Percentiles rank a stretch among this genome's conserved stretches.
phyloP scores from a whole-genome alignment of 768 basidiomycete genomes.

The Kockovaella imperatae region DNA sequence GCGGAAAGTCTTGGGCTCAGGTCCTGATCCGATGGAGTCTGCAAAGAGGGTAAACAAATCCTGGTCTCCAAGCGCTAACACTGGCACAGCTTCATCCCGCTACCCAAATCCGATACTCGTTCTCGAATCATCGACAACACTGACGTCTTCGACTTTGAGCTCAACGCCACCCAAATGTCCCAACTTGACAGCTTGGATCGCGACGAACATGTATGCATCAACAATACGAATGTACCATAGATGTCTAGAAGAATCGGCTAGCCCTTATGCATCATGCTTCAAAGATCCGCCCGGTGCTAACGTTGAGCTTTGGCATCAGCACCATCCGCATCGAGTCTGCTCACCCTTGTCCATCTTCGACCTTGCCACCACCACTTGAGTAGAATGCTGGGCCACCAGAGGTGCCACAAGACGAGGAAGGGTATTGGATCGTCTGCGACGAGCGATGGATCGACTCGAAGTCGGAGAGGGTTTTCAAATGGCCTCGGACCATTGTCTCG shows the following conservation, averaged over 20 bases:
- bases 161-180: conserved; percentile 59
- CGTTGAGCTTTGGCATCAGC: conserved; percentile 23
- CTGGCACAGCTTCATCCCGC: conserved; percentile 60
- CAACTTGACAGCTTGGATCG: conserved; percentile 62
- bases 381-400: conserved; percentile 34
- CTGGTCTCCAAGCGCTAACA: neutral
- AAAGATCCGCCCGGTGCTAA: conserved; percentile 34
- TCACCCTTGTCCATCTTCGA: conserved; percentile 40
- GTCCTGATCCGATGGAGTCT: conserved; percentile 50
- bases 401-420: conserved; percentile 41
- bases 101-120: conserved; percentile 67
- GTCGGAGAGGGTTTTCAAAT: conserved; percentile 15
- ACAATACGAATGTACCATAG: conserved; percentile 23
- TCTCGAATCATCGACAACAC: conserved; percentile 50
- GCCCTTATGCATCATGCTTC: conserved; percentile 12
- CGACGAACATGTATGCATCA: conserved; percentile 46
- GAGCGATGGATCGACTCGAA: conserved; percentile 39
- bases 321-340: conserved; percentile 1
- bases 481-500: conserved; percentile 13
- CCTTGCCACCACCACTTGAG: conserved; percentile 33
- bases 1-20: conserved; percentile 46
- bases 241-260: neutral
- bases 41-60: conserved; percentile 46
- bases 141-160: conserved; percentile 66
- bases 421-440: conserved; percentile 41